phyloP scores from a whole-genome alignment of 1,139 yeast species.

The Ogataea hybrid region DNA sequence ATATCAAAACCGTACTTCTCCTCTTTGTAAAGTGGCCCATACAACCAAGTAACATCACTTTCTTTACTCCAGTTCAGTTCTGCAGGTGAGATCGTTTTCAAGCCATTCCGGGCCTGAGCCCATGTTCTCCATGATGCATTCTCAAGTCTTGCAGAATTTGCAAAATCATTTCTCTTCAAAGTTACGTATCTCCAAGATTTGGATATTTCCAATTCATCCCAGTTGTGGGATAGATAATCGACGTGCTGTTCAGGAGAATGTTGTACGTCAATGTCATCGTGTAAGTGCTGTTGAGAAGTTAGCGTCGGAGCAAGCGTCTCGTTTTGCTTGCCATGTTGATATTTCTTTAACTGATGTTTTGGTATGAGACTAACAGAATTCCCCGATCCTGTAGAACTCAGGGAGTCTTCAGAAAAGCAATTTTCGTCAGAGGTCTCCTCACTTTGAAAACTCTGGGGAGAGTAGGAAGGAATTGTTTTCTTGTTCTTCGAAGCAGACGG shows the following conservation, averaged over 20 bases:
- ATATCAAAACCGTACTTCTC: constrained; percentile 20
- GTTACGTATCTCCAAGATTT: constrained; percentile 95
- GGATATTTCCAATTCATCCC: constrained; percentile 93
- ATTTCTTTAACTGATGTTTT: constrained; percentile 30
- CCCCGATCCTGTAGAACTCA: constrained; percentile 26
- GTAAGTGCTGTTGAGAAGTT: constrained; percentile 43
- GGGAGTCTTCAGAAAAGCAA: constrained; percentile 28
- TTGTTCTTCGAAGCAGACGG: constrained; percentile 19
- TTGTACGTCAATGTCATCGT: constrained; percentile 81
- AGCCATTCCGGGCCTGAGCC: constrained; percentile 74
- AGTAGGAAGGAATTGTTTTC: constrained; percentile 12
- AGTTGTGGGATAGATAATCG: constrained; percentile 89
- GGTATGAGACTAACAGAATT: constrained; percentile 26
- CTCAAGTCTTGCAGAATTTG: constrained; percentile 67
- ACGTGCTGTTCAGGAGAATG: constrained; percentile 88
- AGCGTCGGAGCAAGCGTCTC: constrained; percentile 13
- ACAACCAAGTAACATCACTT: constrained; percentile 83
- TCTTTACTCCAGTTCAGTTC: constrained; percentile 81
- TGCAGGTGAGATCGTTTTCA: constrained; percentile 74
- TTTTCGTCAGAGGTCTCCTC: constrained; percentile 28
- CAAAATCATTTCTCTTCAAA: constrained; percentile 70
- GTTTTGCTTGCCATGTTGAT: constrained; percentile 17
- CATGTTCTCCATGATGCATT: constrained; percentile 88
- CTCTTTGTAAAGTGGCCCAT: constrained; percentile 69
- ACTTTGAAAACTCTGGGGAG: constrained; percentile 28